Evolutionary conservation across 2,329 filamentous ascomycete genomes (phyloP).

Genomic region (Beauveria sp.): DNA sequence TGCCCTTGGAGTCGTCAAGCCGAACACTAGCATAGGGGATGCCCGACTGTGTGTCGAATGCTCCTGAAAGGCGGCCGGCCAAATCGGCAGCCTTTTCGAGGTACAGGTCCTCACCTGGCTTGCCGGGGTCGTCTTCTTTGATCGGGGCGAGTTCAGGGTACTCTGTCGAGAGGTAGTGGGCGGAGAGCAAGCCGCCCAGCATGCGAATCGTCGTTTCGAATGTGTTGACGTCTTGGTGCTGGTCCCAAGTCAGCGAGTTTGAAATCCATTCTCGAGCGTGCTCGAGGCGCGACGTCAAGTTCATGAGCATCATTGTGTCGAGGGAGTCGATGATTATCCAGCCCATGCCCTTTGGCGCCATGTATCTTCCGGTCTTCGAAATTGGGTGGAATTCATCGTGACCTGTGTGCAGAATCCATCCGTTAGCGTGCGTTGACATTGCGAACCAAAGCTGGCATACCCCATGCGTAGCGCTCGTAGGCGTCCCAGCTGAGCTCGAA

Average conservation of each 20-base stretch:
- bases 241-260: constrained; percentile 73
- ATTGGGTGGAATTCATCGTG: constrained; percentile 83
- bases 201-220: constrained; percentile 98
- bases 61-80: constrained; percentile 76
- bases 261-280: constrained; percentile 87
- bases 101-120: constrained; percentile 80
- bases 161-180: constrained; percentile 85
- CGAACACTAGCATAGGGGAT: constrained; percentile 89
- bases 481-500: constrained; percentile 90
- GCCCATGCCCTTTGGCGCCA: constrained; percentile 82
- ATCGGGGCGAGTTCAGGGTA: constrained; percentile 75
- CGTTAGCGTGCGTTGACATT: neutral
- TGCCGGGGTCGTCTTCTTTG: constrained; percentile 61
- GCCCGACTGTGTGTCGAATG: constrained; percentile 81
- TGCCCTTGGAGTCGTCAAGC: constrained; percentile 65
- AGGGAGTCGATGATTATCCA: constrained; percentile 98
- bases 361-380: constrained; percentile 69
- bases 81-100: constrained; percentile 93
- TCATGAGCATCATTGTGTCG: constrained; percentile 98
- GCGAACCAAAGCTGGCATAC: constrained; percentile 37
- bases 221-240: constrained; percentile 91
- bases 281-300: constrained; percentile 75
- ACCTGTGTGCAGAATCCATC: constrained; percentile 35
- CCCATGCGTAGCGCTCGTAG: constrained; percentile 92
- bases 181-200: constrained; percentile 86